These are phyloP conservation scores for Rhizopogon vinicolor DNA, from an alignment of 768 basidiomycete species.

Conservation along the genomic window DNA sequence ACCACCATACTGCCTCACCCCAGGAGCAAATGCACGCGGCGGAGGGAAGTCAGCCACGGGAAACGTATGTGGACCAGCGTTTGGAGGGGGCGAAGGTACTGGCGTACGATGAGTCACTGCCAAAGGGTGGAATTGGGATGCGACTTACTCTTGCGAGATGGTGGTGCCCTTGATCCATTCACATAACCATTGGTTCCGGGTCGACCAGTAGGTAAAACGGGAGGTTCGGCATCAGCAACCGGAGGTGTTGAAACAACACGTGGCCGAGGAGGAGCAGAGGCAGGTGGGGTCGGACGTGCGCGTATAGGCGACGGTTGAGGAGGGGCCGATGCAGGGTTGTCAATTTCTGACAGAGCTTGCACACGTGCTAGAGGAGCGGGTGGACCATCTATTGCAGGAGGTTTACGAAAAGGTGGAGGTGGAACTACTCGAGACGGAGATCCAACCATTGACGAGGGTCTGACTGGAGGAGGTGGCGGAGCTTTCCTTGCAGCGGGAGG, in stretches of 20 bases:
- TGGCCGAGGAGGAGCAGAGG: constrained; percentile 15
- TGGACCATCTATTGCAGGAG: constrained; percentile 19
- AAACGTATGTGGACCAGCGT: constrained; percentile 65
- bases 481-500: constrained; percentile 34
- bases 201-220: constrained; percentile 9
- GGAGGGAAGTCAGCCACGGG: constrained; percentile 77
- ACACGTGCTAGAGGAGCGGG: constrained; percentile 33
- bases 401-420: constrained; percentile 38
- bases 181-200: constrained; percentile 12
- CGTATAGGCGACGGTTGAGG: not conserved
- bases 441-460: constrained; percentile 30
- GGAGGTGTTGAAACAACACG: constrained; percentile 22
- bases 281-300: constrained; percentile 11
- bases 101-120: constrained; percentile 8
- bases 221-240: constrained; percentile 13
- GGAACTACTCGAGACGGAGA: constrained; percentile 30
- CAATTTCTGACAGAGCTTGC: constrained; percentile 41
- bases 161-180: constrained; percentile 31
- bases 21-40: constrained; percentile 57
- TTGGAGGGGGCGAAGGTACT: constrained; percentile 59
- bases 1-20: constrained; percentile 53
- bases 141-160: constrained; percentile 45
- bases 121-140: not conserved
- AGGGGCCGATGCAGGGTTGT: constrained; percentile 26
- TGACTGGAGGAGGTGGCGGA: constrained; percentile 43